phyloP scores from a whole-genome alignment of 1,284 basidiomycete species.

The Sporisorium reilianum region DNA sequence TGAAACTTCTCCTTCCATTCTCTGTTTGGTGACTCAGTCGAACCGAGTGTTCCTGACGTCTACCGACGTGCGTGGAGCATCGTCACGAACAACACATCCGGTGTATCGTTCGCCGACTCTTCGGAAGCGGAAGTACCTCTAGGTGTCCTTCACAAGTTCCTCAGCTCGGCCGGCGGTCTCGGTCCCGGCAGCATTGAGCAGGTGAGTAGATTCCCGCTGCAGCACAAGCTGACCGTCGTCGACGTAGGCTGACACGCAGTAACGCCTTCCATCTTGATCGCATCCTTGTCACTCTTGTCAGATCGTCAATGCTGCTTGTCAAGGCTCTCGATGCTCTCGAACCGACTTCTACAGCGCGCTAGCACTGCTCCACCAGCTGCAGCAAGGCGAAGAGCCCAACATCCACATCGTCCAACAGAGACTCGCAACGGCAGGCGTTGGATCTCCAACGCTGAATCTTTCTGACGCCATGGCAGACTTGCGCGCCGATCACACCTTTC shows the following conservation, averaged over 20 bases:
- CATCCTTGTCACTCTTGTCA: neutral
- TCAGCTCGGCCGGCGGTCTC: slow-evolving; percentile 30
- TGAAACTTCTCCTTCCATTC: neutral
- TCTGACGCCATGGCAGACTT: neutral
- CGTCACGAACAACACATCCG: neutral
- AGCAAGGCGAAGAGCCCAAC: slow-evolving; percentile 35
- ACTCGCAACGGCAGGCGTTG: slow-evolving; percentile 18
- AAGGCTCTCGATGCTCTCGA: slow-evolving; percentile 33
- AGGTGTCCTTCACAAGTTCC: slow-evolving; percentile 32
- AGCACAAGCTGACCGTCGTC: neutral
- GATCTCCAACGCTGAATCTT: slow-evolving; percentile 19
- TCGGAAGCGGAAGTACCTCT: slow-evolving; percentile 30
- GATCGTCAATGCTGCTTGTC: slow-evolving; percentile 44
- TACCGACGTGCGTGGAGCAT: slow-evolving; percentile 26
- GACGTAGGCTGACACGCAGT: neutral
- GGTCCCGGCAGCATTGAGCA: slow-evolving; percentile 24
- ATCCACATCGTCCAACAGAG: slow-evolving; percentile 6
- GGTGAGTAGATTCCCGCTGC: slow-evolving; percentile 5
- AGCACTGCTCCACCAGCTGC: slow-evolving; percentile 29
- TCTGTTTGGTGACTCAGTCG: slow-evolving; percentile 14
- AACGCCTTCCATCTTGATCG: neutral
- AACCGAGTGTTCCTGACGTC: slow-evolving; percentile 31
- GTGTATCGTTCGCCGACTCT: slow-evolving; percentile 10
- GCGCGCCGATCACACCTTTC: slow-evolving; percentile 34
- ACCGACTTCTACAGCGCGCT: slow-evolving; percentile 43